Base-by-base conservation (phyloP, 164 flowering plant species). In the Sedum album region DNA sequence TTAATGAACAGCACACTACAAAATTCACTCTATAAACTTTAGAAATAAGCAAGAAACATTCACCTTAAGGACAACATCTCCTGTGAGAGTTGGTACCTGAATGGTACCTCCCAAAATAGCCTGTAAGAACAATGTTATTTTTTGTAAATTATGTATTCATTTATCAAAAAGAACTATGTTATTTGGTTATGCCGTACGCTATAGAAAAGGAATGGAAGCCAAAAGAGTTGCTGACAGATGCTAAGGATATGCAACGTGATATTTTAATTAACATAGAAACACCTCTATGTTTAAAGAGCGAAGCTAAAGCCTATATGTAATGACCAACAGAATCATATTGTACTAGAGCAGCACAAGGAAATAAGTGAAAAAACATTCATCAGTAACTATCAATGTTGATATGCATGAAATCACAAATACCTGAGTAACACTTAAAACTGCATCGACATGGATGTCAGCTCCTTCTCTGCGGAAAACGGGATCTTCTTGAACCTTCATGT, bases 381-480 rank as follows among this genome's bases (percentile, higher is more conserved):
- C n/a, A n/a, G n/a, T n/a, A n/a, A n/a, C n/a, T n/a, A n/a, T n/a
- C 77, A 46, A 96, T 82, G 86, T 94, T 96, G 23, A 91, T 97
- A 79, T 94, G 97, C 72, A 94, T 90, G 72, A 91, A 84, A 60
- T 93, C 71, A 28, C 98, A 97, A 70, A n/a, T n/a, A n/a, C n/a
- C n/a, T n/a, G n/a, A n/a, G n/a, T n/a, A n/a, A n/a, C n/a, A n/a
- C n/a, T n/a, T n/a, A n/a, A n/a, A n/a, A n/a, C n/a, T n/a, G n/a
- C n/a, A n/a, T n/a, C n/a, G n/a, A n/a, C n/a, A n/a, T n/a, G n/a
- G n/a, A n/a, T n/a, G n/a, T n/a, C n/a, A n/a, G n/a, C n/a, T n/a
- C n/a, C n/a, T n/a, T n/a, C 93, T 79, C 98, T 86, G 26, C 96
- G 87, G 77, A 89, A 94, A 73, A 91, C 86, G 23, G 96, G 98